Conservation (phyloP, 495 filamentous ascomycete species). For the Hypoxylon rickii region DNA sequence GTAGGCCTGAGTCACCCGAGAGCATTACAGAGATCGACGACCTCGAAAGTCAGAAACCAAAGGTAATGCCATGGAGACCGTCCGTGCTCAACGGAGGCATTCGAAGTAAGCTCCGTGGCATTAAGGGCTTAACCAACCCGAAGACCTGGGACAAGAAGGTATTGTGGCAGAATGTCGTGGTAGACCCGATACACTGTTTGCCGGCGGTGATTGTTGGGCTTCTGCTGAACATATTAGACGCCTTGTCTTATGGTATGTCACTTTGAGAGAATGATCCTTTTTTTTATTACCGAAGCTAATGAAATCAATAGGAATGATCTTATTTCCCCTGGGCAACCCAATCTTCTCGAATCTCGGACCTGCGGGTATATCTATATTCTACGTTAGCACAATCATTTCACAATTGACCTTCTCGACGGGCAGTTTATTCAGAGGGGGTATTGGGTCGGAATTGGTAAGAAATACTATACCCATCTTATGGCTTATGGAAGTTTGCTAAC, state of each 20-base stretch:
- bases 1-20: conserved; percentile 32
- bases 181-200: conserved; percentile 69
- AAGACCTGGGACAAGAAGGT: conserved; percentile 72
- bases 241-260: conserved; percentile 82
- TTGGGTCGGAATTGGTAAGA: conserved; percentile 93
- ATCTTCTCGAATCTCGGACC: conserved; percentile 83
- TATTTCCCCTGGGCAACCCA: conserved; percentile 86
- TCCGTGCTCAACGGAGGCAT: conserved; percentile 12
- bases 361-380: conserved; percentile 97
- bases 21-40: conserved; percentile 40
- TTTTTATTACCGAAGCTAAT: conserved; percentile 10
- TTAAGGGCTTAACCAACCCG: conserved; percentile 52
- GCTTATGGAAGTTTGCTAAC: conserved; percentile 7
- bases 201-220: conserved; percentile 88
- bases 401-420: conserved; percentile 91
- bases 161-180: conserved; percentile 66
- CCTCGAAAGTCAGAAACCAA: conserved; percentile 48
- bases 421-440: conserved; percentile 86
- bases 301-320: conserved; percentile 72
- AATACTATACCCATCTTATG: neutral
- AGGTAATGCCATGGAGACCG: neutral
- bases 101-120: conserved; percentile 15
- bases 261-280: neutral
- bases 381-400: conserved; percentile 93
- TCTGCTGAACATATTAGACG: conserved; percentile 90